phyloP scores from a whole-genome alignment of 129 eudicot genomes.

The Erigeron canadensis region DNA sequence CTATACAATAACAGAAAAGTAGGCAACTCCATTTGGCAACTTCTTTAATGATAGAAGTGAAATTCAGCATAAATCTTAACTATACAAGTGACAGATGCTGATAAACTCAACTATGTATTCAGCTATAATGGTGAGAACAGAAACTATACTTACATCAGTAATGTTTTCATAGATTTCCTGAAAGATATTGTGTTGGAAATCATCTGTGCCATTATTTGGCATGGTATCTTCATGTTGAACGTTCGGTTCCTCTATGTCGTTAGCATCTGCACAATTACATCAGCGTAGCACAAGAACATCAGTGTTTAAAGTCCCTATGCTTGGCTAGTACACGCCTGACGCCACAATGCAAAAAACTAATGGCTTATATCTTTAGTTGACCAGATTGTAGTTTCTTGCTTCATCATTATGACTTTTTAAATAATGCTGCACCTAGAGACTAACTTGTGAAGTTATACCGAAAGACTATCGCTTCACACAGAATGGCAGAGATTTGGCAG shows the following conservation, averaged over 20 bases:
- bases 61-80: background rate
- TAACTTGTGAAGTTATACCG: background rate
- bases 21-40: background rate
- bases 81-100: background rate
- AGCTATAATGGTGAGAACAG: background rate
- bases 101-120: background rate
- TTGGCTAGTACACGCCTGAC: constrained; percentile 19
- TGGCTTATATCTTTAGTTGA: constrained; percentile 26
- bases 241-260: constrained; percentile 42
- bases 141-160: constrained; percentile 54
- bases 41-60: background rate
- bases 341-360: constrained; percentile 21
- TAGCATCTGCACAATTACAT: constrained; percentile 37
- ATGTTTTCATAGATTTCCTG: constrained; percentile 53
- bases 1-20: background rate
- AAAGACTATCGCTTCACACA: constrained; percentile 5
- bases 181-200: constrained; percentile 56
- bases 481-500: constrained; percentile 12
- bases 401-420: constrained; percentile 12
- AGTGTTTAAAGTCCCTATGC: constrained; percentile 15
- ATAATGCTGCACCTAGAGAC: constrained; percentile 2
- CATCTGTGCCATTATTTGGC: constrained; percentile 39
- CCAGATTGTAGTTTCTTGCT: constrained; percentile 19
- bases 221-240: constrained; percentile 36
- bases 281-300: constrained; percentile 6